Base-by-base conservation (phyloP, 257 asterid species). In the Mitragyna speciosa region DNA sequence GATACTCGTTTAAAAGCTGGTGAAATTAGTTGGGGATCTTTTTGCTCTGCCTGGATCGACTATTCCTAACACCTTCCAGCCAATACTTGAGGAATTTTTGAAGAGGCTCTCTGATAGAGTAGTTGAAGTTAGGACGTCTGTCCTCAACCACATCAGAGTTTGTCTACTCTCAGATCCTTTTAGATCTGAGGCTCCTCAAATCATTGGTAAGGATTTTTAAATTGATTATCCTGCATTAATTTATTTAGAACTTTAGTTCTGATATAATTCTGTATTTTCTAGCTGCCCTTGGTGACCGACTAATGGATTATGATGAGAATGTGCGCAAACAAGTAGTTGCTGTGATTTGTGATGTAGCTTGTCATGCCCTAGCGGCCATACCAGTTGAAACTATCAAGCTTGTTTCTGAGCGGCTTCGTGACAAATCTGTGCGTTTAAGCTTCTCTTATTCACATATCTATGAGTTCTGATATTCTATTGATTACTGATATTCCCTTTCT, bases 381-480 rank as follows among this genome's bases (percentile, higher is more conserved):
- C 90, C 94, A 4, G 87, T 88, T 82, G 97, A 88, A 82, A 92
- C 89, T 72, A 83, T 96, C 72, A 90, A 91, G 91, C 89, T 91
- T 86, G 95, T 94, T 49, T 89, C 99, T 0, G 99, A 96, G 80
- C 97, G 97, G 79, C 97, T 96, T 78, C 94, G 93, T 39, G 99
- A 96, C 89, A 94, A 93, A 94, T 94, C 98, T 84, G 99, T 96
- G 87, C 79, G 95, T 86, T 52, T 79, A 79, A 51, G 79, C 81
- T 39, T 80, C 76, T 76, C 36, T 48, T 63, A 5, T 70, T 3
- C 65, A 19, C 31, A 30, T 78, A 36, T 17, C 19, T 66, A 19
- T 64, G 33, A 24, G 6, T 19, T 17, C 30, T 74, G 16, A 47
- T 36, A 66, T 65, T 61, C 39, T 2, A 11, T 51, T 69, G 12